Evolutionary conservation across 164 flowering plant species (phyloP).

Genomic region (Stephania yunnanensis): DNA sequence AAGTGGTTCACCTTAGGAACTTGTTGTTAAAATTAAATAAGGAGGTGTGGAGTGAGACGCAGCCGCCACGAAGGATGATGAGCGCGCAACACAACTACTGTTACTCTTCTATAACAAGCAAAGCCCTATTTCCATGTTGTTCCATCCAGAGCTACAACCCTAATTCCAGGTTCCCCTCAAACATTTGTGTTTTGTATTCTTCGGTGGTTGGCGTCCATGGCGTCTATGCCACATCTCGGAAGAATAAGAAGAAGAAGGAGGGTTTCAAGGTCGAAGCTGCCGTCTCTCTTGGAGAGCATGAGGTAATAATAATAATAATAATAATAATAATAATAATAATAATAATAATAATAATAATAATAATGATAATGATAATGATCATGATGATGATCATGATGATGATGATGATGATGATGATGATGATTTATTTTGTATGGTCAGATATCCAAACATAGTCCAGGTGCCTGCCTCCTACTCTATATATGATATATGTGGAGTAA

Average conservation of each 20-base stretch:
- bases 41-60: no score
- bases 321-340: no score
- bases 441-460: constrained; percentile 15
- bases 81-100: no score
- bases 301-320: no score
- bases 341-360: no score
- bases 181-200: neutral
- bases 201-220: neutral
- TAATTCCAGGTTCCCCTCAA: neutral
- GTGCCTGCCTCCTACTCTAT: constrained; percentile 15
- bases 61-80: no score
- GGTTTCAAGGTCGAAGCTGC: neutral
- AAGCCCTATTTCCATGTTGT: neutral
- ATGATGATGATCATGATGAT: no score
- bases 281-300: neutral
- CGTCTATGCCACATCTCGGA: neutral
- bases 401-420: no score
- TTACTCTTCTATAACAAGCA: neutral
- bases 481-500: neutral
- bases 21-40: no score
- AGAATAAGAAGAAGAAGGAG: neutral
- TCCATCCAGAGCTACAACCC: neutral
- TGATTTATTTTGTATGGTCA: no score
- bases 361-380: no score
- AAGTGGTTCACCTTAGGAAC: no score